Conservation (phyloP, 805 yeast species). For the Millerozyma acaciae region DNA sequence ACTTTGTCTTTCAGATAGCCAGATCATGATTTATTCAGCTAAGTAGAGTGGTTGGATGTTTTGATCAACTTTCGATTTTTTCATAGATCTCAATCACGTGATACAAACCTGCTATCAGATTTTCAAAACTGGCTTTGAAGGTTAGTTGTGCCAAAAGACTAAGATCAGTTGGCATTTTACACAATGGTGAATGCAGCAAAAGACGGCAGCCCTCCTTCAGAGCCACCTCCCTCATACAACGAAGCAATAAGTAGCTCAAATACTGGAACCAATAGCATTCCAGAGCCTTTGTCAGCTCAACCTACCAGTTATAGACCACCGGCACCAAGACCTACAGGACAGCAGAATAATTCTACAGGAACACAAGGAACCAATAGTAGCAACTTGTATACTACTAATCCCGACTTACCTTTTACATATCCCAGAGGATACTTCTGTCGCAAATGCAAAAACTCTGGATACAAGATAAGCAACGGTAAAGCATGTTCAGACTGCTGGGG, state of each 20-base stretch:
- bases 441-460: slow-evolving; percentile 35
- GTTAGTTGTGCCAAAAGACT: neutral
- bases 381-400: slow-evolving; percentile 10
- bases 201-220: slow-evolving; percentile 11
- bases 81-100: neutral
- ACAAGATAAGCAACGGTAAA: slow-evolving; percentile 20
- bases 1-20: slow-evolving; percentile 78
- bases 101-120: neutral
- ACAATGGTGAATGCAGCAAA: slow-evolving; percentile 1
- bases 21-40: slow-evolving; percentile 39
- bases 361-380: neutral
- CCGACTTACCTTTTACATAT: slow-evolving; percentile 23
- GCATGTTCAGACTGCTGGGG: slow-evolving; percentile 31
- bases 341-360: neutral
- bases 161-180: too few species aligned
- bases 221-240: slow-evolving; percentile 45
- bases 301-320: slow-evolving; percentile 14
- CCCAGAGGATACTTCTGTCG: slow-evolving; percentile 29
- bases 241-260: slow-evolving; percentile 34
- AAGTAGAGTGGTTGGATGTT: neutral
- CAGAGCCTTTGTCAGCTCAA: slow-evolving; percentile 6
- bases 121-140: neutral
- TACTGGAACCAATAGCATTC: slow-evolving; percentile 5
- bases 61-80: neutral
- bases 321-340: slow-evolving; percentile 9